Evolutionary conservation across 257 asterid species (phyloP), one percentile per base, ranked within the genome.

Genomic region (Anisodus acutangulus): DNA sequence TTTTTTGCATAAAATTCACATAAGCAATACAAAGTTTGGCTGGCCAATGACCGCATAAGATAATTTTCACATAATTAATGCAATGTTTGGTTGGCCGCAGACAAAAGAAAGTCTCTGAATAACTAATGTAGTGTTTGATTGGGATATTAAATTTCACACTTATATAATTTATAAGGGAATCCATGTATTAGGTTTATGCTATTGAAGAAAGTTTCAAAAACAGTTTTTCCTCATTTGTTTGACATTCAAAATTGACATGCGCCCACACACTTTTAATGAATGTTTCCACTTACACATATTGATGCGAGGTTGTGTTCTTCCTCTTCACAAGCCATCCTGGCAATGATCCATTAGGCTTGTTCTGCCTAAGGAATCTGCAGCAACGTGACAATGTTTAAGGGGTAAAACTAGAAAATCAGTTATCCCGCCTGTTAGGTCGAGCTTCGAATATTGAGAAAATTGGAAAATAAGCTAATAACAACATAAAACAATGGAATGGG

Each of bases 321-420:
- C 19, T 9, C 26, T 72, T 55, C 43, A 31, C 13, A 76, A 85
- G 76, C 85, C 85, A 81, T 47, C 39, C 78, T 17, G 87, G 85
- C 26, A 85, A 53, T 19, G 59, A 17, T 37, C 45, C 58, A 31
- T 17, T 82, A 53, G 81, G 85, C 35, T 85, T 85, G 85, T 85
- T 85, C 9, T 55, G 17, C 58, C 83, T 58, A 13, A 85, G 85
- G 45, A 71, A 85, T 59, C 87, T 85, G 79, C 31, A 71, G 54
- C 26, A 79, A 70, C 10, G 5, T 17, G 57, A 43, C 0, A 43
- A 70, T 70, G 57, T 9, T 17, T 17, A 37, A 39, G 26, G 53
- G 31, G 53, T 68, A 39, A 68, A 68, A 68, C 26, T 68, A 68
- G 78, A 68, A 39, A 39, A 68, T 68, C 53, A 0, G 78, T 8